These are phyloP conservation scores for Metschnikowia vanudenii DNA, from an alignment of 805 yeast species.

Conservation along the genomic window DNA sequence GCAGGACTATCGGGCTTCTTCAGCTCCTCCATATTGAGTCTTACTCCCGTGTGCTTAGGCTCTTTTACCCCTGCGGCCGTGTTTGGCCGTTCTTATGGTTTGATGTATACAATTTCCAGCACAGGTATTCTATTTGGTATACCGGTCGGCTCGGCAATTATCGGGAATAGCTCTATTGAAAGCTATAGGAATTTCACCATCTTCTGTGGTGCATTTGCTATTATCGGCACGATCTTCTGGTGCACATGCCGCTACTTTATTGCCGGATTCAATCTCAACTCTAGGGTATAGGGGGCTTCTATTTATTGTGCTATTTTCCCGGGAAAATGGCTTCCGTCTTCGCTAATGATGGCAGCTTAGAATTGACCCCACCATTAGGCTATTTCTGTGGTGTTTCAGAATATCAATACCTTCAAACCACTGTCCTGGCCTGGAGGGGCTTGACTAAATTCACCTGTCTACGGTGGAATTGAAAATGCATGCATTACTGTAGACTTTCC, in stretches of 20 bases:
- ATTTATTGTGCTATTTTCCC: not conserved
- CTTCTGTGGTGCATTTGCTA: conserved; percentile 42
- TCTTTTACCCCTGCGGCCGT: conserved; percentile 60
- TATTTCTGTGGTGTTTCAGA: too few species aligned
- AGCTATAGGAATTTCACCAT: conserved; percentile 45
- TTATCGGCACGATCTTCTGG: conserved; percentile 41
- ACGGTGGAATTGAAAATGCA: too few species aligned
- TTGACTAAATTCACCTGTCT: too few species aligned
- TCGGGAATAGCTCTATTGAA: conserved; percentile 28
- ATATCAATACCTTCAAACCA: too few species aligned
- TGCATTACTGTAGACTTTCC: too few species aligned
- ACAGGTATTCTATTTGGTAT: conserved; percentile 36
- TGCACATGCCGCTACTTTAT: conserved; percentile 42
- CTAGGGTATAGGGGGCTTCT: conserved; percentile 12
- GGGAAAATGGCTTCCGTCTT: not conserved
- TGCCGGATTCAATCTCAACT: conserved; percentile 39
- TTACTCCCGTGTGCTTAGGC: conserved; percentile 70
- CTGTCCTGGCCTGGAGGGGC: too few species aligned
- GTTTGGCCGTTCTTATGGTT: conserved; percentile 69
- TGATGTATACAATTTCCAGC: conserved; percentile 61
- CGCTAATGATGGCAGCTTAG: too few species aligned
- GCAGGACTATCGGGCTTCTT: conserved; percentile 57
- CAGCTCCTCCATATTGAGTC: conserved; percentile 58
- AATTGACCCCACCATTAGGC: too few species aligned
- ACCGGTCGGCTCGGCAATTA: conserved; percentile 37